Evolutionary conservation across 176 grass and related monocot genomes (phyloP), one percentile per base, ranked within the genome.

Genomic region (Phoenix roebelenii): DNA sequence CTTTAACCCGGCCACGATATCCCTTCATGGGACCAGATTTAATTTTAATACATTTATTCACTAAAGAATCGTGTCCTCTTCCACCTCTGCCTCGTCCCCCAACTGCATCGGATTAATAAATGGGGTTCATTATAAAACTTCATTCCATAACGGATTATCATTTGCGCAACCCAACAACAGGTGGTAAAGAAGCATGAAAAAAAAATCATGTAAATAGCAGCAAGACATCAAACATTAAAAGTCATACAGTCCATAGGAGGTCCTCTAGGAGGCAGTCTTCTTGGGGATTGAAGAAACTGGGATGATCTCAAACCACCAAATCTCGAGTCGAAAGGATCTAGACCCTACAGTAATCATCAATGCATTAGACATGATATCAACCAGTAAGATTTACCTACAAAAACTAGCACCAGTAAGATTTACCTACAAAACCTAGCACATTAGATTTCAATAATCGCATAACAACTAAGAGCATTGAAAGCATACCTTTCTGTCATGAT

Each of bases 31-130:
- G 82, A 23, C 88, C 94, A 67, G 76, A 71, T 71, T 79, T 98
- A 75, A 98, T 93, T 76, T 85, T 85, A 32, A 98, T 88, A 71
- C 70, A 75, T 83, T 89, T 98, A 55, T 85, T 85, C 17, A 98
- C 72, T 72, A 93, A 69, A 15, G 85, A 28, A 69, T 98, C 85
- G 61, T 90, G 70, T 44, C 89, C 84, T 77, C 94, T 87, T 65
- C 83, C 84, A 49, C 87, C 87, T 52, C 86, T 83, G 65, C 68
- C 83, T 50, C 85, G 85, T 85, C 82, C 79, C 73, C 85, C 77
- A 69, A 68, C 79, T 90, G 48, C 60, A 63, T 23, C 26, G 57
- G 35, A 57, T 26, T 60, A 12, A 44, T 44, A 44, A 44, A 44
- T 44, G 35, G 10, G 9, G 10, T 44, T 44, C 12, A 44, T 12